Evolutionary conservation across 768 basidiomycete species (phyloP), one percentile per base, ranked within the genome.

Genomic region (Lactifluus echinatus): DNA sequence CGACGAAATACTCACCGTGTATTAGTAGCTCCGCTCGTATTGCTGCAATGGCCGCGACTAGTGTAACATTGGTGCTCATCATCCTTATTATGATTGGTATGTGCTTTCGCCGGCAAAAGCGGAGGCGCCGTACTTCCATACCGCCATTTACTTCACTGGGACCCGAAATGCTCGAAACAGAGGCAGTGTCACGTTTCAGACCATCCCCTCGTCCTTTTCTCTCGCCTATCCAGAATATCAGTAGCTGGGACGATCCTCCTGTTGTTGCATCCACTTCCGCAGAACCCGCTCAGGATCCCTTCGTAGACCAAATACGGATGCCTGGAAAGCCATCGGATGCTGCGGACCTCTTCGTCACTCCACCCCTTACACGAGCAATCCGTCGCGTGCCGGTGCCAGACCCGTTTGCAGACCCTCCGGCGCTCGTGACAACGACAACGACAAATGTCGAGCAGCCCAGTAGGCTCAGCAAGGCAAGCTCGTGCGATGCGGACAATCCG

Each of bases 381-480:
- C 51, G 1, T 23, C 37, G 21, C 24, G 26, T 53, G 26, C 6
- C 46, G 15, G 45, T 36, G 6, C n/a, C 8, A 2, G 52, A 54
- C n/a, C 57, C 57, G 11, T 54, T 59, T 23, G n/a, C 12, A 19
- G 47, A 53, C 34, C 40, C 57, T 17, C 40, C 52, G 0, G 47
- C 11, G 44, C 33, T 53, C 21, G 33, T 49, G 15, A 29, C 51
- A 8, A 34, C 46, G 14, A 15, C 37, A 24, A 31, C 46, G 14
- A 15, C 37, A 24, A 31, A n/a, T 1, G 28, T 19, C 2, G 40
- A 49, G 15, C 24, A 11, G 28, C 21, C 47, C 17, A 59, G 42
- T 10, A 34, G 57, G 19, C 52, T 49, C 26, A 54, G 52, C 40
- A 36, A 40, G 28, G 36, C 52, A 24, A 59, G 52, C 40, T n/a